A percentile compares a stretch with the other conserved stretches of the same genome.
phyloP scores from a whole-genome alignment of 1,284 basidiomycete species.

The Moesziomyces antarcticus region DNA sequence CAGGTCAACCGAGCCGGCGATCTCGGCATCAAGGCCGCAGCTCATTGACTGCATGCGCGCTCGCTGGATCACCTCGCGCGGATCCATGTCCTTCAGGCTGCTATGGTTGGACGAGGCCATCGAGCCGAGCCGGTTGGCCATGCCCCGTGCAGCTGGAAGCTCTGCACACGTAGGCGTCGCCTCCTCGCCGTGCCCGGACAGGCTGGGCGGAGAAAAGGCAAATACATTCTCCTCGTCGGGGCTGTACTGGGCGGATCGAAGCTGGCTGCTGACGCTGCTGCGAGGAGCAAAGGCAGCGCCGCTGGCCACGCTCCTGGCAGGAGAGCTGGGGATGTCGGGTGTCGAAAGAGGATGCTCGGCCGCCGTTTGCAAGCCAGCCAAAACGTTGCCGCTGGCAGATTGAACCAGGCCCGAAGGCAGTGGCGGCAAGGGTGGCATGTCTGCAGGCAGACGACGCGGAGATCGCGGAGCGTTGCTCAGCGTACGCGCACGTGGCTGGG shows the following conservation, averaged over 20 bases:
- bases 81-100: conserved; percentile 24
- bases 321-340: background rate
- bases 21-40: conserved; percentile 42
- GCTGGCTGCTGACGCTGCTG: conserved; percentile 2
- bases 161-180: background rate
- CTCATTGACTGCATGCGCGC: conserved; percentile 12
- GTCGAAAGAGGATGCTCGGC: conserved; percentile 19
- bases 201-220: conserved; percentile 34
- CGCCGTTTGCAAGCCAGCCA: conserved; percentile 12
- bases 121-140: conserved; percentile 8
- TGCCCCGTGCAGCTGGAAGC: background rate
- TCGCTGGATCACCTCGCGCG: conserved; percentile 31
- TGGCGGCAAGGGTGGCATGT: conserved; percentile 19
- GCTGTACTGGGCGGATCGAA: background rate
- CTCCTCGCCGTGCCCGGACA: conserved; percentile 12
- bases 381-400: conserved; percentile 1
- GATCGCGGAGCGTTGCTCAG: conserved; percentile 14
- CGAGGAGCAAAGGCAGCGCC: background rate
- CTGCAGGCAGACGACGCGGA: conserved; percentile 1
- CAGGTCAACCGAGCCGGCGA: conserved; percentile 12
- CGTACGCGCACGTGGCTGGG: conserved; percentile 3
- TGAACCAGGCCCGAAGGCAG: conserved; percentile 5
- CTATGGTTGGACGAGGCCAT: conserved; percentile 32
- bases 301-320: background rate
- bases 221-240: conserved; percentile 29